phyloP scores from a whole-genome alignment of 257 asterid genomes.

The Mitragyna speciosa region DNA sequence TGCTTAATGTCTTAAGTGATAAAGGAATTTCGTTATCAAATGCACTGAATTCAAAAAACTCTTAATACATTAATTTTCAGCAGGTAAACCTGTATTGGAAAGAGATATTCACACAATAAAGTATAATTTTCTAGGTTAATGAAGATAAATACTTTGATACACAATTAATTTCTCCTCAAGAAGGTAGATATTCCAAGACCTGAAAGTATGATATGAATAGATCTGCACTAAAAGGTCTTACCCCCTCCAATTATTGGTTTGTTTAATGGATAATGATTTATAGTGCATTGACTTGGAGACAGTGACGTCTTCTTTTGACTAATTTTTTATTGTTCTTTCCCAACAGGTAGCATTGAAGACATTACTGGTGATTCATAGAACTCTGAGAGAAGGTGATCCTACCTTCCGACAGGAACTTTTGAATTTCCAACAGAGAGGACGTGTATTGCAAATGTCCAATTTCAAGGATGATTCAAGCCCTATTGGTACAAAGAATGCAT shows the following conservation, averaged over 20 bases:
- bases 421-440: constrained; percentile 85
- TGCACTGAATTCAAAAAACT: too few species aligned
- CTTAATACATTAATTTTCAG: too few species aligned
- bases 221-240: not conserved
- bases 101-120: not conserved
- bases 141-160: not conserved
- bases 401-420: constrained; percentile 77
- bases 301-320: not conserved
- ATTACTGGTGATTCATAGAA: constrained; percentile 74
- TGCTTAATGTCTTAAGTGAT: too few species aligned
- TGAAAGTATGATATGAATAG: not conserved
- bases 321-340: constrained; percentile 6
- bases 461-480: constrained; percentile 96
- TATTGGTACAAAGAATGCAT: constrained; percentile 43
- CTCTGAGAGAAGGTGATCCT: constrained; percentile 92
- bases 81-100: not conserved
- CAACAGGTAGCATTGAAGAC: constrained; percentile 88
- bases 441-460: constrained; percentile 78
- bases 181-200: not conserved
- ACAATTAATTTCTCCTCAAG: not conserved
- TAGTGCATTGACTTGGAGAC: not conserved
- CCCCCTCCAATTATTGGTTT: not conserved
- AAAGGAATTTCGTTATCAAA: too few species aligned
- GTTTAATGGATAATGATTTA: not conserved
- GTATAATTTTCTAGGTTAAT: not conserved